Evolutionary conservation across 2,329 filamentous ascomycete genomes (phyloP).

Genomic region (Tolypocladium paradoxum): DNA sequence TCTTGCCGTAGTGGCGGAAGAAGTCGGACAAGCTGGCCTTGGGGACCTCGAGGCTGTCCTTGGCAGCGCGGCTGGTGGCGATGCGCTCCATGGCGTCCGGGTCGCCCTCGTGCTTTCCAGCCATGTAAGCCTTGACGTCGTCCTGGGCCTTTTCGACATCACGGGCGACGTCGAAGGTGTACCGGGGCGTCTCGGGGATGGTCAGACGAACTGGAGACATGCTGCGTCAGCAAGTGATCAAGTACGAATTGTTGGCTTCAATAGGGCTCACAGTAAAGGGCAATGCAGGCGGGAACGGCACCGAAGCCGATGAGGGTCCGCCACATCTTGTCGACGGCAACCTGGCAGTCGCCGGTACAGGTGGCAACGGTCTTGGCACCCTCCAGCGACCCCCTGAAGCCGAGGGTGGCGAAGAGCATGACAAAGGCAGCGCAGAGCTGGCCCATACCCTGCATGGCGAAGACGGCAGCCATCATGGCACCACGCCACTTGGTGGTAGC

Average conservation of each 20-base stretch:
- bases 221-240: neutral
- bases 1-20: conserved; percentile 55
- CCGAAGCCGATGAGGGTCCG: conserved; percentile 71
- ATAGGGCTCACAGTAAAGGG: conserved; percentile 53
- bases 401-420: conserved; percentile 62
- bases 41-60: conserved; percentile 47
- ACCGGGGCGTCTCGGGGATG: conserved; percentile 79
- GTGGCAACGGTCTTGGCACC: conserved; percentile 36
- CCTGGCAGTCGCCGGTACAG: conserved; percentile 35
- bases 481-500: conserved; percentile 77
- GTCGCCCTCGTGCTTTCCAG: conserved; percentile 48
- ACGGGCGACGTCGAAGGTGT: conserved; percentile 71
- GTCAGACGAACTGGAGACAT: conserved; percentile 48
- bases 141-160: conserved; percentile 64
- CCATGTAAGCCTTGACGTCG: conserved; percentile 66
- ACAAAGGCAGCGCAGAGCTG: conserved; percentile 68
- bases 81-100: conserved; percentile 59
- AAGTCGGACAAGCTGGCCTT: conserved; percentile 69
- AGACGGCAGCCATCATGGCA: conserved; percentile 79
- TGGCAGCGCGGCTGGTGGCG: conserved; percentile 40
- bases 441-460: conserved; percentile 79
- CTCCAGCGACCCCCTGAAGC: conserved; percentile 55
- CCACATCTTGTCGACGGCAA: conserved; percentile 76
- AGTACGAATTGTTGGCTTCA: neutral
- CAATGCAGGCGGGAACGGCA: conserved; percentile 68